Base-by-base conservation (phyloP, 257 asterid species). In the Petunia axillaris region DNA sequence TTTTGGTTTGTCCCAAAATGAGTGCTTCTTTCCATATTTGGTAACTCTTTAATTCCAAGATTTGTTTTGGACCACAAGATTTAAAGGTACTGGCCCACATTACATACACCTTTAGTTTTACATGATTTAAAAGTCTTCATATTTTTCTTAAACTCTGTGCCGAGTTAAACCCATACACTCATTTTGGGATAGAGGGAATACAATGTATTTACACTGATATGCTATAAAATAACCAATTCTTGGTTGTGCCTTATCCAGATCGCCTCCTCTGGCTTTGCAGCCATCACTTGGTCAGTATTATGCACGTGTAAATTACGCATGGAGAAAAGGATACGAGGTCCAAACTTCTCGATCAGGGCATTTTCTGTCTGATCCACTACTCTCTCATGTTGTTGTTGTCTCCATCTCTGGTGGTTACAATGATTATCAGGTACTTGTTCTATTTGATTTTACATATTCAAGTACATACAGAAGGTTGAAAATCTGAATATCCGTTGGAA, bases 381-480 rank as follows among this genome's bases (percentile, higher is more conserved):
- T 93, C 76, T 93, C 94, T 64, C 91, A 81, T 79, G 96, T 95
- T 57, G 89, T 89, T 62, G 79, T 92, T 43, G 84, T 95, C 89
- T 95, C 99, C 75, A 87, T 95, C 85, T 92, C 99, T 79, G 98
- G 99, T 71, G 98, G 99, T 83, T 95, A 90, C 82, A 88, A 95
- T 84, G 99, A 95, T 90, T 95, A 91, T 87, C 99, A 93, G 98
- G 99, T 94, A 90, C 39, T 41, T 66, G 57, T 64, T 68, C 67
- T 82, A 79, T 76, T 73, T 81, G 43, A 77, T 54, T 74, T 60
- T 80, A 46, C 59, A 50, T 13, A 13, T 73, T 73, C 78, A 73
- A 59, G 39, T 59, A 59, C 9, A 59, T 59, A 38, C 6, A 16
- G 64, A 25, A 43, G 13, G 38, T 74, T 59, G 81, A 82, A 81